Evolutionary conservation across 2,329 filamentous ascomycete genomes (phyloP).

Genomic region (Ascochyta clinopodiicola): DNA sequence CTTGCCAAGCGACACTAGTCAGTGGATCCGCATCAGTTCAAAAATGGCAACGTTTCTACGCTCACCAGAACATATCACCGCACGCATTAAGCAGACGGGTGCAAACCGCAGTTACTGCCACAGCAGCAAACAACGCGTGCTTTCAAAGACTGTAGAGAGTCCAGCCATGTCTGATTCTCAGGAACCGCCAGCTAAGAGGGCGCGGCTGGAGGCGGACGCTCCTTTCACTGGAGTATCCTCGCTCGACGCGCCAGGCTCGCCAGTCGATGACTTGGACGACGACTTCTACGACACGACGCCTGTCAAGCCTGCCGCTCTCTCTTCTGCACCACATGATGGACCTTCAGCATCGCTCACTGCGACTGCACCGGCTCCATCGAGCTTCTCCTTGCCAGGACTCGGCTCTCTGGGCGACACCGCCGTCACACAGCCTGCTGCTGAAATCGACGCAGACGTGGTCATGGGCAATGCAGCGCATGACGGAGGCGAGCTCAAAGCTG

Average conservation of each 20-base stretch:
- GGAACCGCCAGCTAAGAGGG: constrained; percentile 52
- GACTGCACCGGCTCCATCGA: constrained; percentile 33
- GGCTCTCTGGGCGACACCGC: constrained; percentile 37
- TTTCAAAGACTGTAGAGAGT: constrained; percentile 34
- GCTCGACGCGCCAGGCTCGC: constrained; percentile 48
- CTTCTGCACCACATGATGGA: constrained; percentile 26
- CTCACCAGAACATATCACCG: constrained; percentile 31
- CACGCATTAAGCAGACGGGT: constrained; percentile 36
- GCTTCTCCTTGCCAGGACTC: constrained; percentile 45
- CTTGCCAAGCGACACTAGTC: constrained; percentile 28
- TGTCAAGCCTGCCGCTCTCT: constrained; percentile 34
- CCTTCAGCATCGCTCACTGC: constrained; percentile 27
- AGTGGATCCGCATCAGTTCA: constrained; percentile 22
- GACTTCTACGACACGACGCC: constrained; percentile 48
- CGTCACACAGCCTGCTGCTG: constrained; percentile 26
- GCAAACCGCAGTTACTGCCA: constrained; percentile 37
- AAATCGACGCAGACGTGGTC: constrained; percentile 23
- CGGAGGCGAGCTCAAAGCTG: constrained; percentile 45
- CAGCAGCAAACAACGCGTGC: constrained; percentile 34
- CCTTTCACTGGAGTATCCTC: constrained; percentile 42
- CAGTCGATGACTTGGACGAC: constrained; percentile 50
- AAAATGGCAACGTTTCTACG: constrained; percentile 37
- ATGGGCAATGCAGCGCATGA: constrained; percentile 32
- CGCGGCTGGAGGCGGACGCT: constrained; percentile 48
- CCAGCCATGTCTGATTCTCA: constrained; percentile 44